Percentiles rank a stretch among this genome's conserved stretches.
Evolutionary conservation across 495 filamentous ascomycete genomes (phyloP).

Genomic region (Cercophora samala): DNA sequence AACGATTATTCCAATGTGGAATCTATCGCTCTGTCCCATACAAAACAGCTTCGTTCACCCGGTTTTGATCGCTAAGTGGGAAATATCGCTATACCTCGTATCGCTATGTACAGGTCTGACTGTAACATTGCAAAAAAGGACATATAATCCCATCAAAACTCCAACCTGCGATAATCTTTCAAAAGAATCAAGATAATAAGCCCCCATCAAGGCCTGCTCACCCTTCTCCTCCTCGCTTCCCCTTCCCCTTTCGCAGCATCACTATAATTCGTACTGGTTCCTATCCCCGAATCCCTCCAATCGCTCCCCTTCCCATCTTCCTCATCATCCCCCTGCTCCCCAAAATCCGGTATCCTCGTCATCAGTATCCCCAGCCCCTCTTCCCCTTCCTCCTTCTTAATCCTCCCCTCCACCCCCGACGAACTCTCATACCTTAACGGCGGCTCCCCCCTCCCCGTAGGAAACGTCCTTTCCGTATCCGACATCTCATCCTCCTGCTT

Average conservation of each 20-base stretch:
- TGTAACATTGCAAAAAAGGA: too few relatives aligned
- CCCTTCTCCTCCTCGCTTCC: conserved; percentile 23
- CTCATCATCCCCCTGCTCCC: conserved; percentile 35
- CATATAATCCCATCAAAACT: neutral
- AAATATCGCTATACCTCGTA: too few relatives aligned
- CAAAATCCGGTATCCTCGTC: conserved; percentile 17
- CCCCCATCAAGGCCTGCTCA: neutral
- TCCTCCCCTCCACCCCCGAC: conserved; percentile 6
- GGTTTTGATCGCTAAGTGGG: too few relatives aligned
- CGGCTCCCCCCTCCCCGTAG: conserved; percentile 50
- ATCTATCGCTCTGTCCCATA: too few relatives aligned
- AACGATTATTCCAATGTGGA: too few relatives aligned
- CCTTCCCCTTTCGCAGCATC: conserved; percentile 29
- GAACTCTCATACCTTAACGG: conserved; percentile 42
- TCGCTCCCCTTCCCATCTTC: conserved; percentile 35
- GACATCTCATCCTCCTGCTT: conserved; percentile 26
- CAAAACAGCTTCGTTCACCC: too few relatives aligned
- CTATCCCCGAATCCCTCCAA: conserved; percentile 44
- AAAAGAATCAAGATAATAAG: neutral
- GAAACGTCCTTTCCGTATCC: conserved; percentile 50
- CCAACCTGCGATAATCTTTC: neutral
- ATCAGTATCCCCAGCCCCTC: conserved; percentile 13
- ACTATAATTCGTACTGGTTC: conserved; percentile 49
- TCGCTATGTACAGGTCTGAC: too few relatives aligned
- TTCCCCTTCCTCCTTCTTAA: conserved; percentile 29